These are phyloP conservation scores for Naegleria fowleri DNA, from an alignment of 208 protist genomes.

Conservation along the genomic window DNA sequence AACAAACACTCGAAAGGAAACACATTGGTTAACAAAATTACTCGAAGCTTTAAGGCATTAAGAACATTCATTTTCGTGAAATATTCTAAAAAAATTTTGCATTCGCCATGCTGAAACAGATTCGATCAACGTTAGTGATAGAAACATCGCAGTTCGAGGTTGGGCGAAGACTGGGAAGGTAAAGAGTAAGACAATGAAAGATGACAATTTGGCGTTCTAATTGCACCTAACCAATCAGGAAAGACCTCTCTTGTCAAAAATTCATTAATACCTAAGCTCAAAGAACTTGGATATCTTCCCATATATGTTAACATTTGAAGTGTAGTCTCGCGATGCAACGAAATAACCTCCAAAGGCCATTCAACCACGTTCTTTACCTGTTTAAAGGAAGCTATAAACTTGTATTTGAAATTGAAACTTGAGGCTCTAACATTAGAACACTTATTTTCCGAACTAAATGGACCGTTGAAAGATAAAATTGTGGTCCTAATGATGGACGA, in stretches of 20 bases:
- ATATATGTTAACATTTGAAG: neutral
- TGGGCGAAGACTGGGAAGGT: too few relatives aligned
- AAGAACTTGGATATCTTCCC: neutral
- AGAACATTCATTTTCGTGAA: too few relatives aligned
- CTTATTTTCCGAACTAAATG: neutral
- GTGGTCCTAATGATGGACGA: neutral
- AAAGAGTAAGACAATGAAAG: too few relatives aligned
- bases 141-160: too few relatives aligned
- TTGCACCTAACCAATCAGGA: conserved; percentile 5
- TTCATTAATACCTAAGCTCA: neutral
- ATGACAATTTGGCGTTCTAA: neutral
- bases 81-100: too few relatives aligned
- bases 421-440: neutral
- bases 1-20: too few relatives aligned
- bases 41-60: too few relatives aligned
- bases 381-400: neutral
- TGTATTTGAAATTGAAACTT: neutral
- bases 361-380: neutral
- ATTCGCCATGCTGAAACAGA: too few relatives aligned
- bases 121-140: too few relatives aligned
- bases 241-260: neutral
- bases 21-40: too few relatives aligned
- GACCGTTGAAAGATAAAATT: neutral
- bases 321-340: neutral
- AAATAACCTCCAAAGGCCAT: too few relatives aligned